These are phyloP conservation scores for Phyllostachys edulis DNA, from an alignment of 176 grass and related monocot genomes.

Conservation along the genomic window DNA sequence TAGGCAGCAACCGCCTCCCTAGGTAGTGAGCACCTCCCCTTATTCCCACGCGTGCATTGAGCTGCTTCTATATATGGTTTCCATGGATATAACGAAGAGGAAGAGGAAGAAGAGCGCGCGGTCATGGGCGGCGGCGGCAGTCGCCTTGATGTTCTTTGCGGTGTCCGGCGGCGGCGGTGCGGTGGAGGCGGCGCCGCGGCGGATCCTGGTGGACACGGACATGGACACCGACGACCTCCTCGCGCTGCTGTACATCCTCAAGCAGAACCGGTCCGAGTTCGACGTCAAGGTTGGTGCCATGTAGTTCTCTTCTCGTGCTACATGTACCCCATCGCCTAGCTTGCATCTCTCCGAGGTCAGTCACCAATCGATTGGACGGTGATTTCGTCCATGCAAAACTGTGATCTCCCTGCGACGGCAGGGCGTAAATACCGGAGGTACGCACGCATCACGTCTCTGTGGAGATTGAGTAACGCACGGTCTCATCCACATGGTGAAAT, in stretches of 20 bases:
- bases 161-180: neutral
- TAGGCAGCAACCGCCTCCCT: neutral
- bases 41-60: neutral
- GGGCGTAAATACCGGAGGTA: too few relatives aligned
- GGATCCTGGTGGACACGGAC: conserved; percentile 86
- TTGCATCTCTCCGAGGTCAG: neutral
- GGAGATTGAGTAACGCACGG: neutral
- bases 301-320: neutral
- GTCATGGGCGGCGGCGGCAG: neutral
- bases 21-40: neutral
- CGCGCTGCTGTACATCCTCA: conserved; percentile 81
- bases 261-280: conserved; percentile 70
- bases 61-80: neutral
- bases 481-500: neutral
- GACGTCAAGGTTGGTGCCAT: conserved; percentile 58
- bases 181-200: conserved; percentile 11
- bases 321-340: neutral
- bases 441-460: too few relatives aligned
- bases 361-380: neutral
- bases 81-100: conserved; percentile 6
- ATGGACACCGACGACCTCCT: conserved; percentile 85
- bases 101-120: neutral
- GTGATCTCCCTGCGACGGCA: neutral
- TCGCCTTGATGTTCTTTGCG: neutral
- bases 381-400: neutral